phyloP scores from a whole-genome alignment of 352 stramenopile species.

The Ophiocytium majus region DNA sequence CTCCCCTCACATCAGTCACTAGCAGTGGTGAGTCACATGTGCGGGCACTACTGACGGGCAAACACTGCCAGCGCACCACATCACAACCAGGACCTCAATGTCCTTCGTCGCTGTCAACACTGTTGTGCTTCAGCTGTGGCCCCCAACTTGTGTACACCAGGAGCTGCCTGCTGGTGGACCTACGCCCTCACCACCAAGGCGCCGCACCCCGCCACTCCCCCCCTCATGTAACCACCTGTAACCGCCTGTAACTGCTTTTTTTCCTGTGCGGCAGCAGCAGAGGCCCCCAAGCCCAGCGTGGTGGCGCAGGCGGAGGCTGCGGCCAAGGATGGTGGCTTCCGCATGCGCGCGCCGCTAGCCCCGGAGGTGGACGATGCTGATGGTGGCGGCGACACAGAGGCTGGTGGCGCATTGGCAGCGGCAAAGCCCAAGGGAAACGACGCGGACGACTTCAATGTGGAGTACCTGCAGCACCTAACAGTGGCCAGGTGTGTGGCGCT shows the following conservation, averaged over 20 bases:
- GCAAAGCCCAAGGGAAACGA: not conserved
- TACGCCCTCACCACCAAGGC: no score
- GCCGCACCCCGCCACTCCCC: not conserved
- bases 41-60: no score
- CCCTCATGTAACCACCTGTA: no score
- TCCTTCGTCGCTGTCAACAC: not conserved
- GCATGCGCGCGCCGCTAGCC: constrained; percentile 29
- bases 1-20: no score
- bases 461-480: not conserved
- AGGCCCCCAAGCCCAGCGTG: not conserved
- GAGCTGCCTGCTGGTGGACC: no score
- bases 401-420: not conserved
- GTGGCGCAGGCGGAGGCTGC: constrained; percentile 29
- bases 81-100: not conserved
- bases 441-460: not conserved
- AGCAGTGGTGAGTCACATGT: no score
- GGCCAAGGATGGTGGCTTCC: constrained; percentile 41
- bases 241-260: no score
- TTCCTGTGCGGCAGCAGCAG: no score
- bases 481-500: not conserved
- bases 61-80: no score
- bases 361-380: constrained; percentile 1
- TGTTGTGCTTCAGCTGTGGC: not conserved
- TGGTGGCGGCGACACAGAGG: not conserved
- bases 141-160: no score